These are phyloP conservation scores for Xylaria grammica DNA, from an alignment of 495 filamentous ascomycete genomes.

Conservation along the genomic window DNA sequence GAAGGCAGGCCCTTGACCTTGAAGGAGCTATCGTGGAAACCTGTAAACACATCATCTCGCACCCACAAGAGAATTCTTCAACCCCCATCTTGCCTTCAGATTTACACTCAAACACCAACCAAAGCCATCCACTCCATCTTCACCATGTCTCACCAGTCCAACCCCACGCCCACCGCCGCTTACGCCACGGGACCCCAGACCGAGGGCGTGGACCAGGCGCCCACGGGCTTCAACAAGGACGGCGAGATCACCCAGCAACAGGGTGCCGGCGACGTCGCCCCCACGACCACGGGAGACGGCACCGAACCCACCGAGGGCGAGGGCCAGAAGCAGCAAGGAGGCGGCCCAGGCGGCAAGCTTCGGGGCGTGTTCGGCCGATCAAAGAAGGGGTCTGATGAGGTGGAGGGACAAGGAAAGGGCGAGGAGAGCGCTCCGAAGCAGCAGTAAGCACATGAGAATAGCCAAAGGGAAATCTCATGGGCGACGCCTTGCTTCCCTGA, in stretches of 20 bases:
- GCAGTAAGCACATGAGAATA: too few relatives aligned
- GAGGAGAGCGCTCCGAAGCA: background rate
- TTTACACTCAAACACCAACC: background rate
- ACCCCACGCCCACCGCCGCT: background rate
- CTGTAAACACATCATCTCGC: background rate
- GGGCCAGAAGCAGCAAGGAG: background rate
- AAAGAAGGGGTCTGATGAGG: background rate
- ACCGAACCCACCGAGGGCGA: background rate
- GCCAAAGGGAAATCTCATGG: too few relatives aligned
- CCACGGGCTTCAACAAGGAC: conserved; percentile 14
- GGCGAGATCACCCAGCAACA: background rate
- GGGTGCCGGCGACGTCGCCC: background rate
- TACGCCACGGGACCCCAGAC: background rate
- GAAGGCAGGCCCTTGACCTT: background rate
- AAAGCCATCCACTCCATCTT: background rate
- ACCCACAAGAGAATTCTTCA: background rate
- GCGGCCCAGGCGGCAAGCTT: background rate
- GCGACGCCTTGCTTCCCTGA: too few relatives aligned
- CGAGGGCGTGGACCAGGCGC: background rate
- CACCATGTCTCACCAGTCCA: conserved; percentile 10
- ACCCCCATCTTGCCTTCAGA: background rate
- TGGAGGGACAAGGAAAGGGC: background rate
- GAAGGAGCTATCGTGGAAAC: background rate
- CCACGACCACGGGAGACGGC: background rate
- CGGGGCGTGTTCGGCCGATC: background rate